A percentile compares a stretch with the other conserved stretches of the same genome.
phyloP scores from a whole-genome alignment of 495 filamentous ascomycete genomes.

The Eremomyces bilateralis region DNA sequence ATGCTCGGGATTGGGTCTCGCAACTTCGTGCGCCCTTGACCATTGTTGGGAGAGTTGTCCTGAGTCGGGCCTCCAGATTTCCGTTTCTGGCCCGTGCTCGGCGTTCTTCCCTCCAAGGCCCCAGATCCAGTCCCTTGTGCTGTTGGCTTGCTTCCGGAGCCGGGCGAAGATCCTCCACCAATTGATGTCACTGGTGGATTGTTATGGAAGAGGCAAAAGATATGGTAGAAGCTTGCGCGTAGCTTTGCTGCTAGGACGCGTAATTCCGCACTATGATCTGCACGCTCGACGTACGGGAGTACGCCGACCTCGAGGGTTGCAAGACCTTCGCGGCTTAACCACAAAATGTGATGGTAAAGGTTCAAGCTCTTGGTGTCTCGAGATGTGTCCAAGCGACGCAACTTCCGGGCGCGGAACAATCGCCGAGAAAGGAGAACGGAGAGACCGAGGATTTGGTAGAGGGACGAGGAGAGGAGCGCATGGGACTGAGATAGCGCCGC shows the following conservation, averaged over 20 bases:
- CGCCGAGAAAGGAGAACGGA: slow-evolving; percentile 75
- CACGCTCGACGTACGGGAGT: slow-evolving; percentile 47
- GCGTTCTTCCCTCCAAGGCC: too few species aligned
- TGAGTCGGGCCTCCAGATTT: slow-evolving; percentile 3
- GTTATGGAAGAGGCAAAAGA: slow-evolving; percentile 93
- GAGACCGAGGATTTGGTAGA: slow-evolving; percentile 80
- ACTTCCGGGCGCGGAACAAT: slow-evolving; percentile 58
- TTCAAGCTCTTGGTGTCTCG: slow-evolving; percentile 62
- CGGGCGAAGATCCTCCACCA: slow-evolving; percentile 7
- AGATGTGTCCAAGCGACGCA: slow-evolving; percentile 63
- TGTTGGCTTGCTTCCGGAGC: slow-evolving; percentile 8
- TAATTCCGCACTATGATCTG: slow-evolving; percentile 18
- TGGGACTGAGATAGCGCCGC: slow-evolving; percentile 51
- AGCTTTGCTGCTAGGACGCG: slow-evolving; percentile 82
- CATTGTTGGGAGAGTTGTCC: slow-evolving; percentile 8
- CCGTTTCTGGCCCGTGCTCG: slow-evolving; percentile 9
- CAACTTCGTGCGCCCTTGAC: too few species aligned
- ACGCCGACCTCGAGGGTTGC: slow-evolving; percentile 71
- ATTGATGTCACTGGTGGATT: slow-evolving; percentile 29
- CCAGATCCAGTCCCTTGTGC: too few species aligned
- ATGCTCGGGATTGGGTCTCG: slow-evolving; percentile 22
- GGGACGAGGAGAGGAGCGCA: slow-evolving; percentile 50
- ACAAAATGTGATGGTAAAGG: slow-evolving; percentile 81
- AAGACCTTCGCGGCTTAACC: slow-evolving; percentile 82
- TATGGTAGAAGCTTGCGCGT: slow-evolving; percentile 82